phyloP scores from a whole-genome alignment of 768 basidiomycete species.

The Sarcomyxa edulis region DNA sequence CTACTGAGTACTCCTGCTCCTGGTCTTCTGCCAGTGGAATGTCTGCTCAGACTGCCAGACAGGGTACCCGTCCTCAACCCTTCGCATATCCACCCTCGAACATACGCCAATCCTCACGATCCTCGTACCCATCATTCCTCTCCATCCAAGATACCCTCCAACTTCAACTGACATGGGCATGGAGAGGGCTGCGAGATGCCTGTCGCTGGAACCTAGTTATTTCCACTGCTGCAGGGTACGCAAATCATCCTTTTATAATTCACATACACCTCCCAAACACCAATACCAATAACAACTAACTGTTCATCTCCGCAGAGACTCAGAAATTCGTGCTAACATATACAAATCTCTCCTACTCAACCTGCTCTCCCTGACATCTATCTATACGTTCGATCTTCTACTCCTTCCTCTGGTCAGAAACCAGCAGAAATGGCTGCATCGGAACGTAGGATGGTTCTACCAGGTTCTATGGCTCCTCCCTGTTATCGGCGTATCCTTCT shows the following conservation, averaged over 20 bases:
- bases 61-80: slow-evolving; percentile 17
- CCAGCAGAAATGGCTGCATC: slow-evolving; percentile 61
- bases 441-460: slow-evolving; percentile 73
- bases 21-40: slow-evolving; percentile 7
- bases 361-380: slow-evolving; percentile 60
- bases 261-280: background rate
- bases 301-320: slow-evolving; percentile 44
- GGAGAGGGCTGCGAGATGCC: slow-evolving; percentile 61
- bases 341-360: slow-evolving; percentile 76
- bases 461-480: slow-evolving; percentile 78
- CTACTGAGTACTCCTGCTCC: no score
- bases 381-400: slow-evolving; percentile 72
- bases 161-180: slow-evolving; percentile 57
- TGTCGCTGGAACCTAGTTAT: slow-evolving; percentile 69
- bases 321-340: slow-evolving; percentile 69
- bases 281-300: background rate
- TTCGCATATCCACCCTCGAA: slow-evolving; percentile 21
- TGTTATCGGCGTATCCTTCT: slow-evolving; percentile 68
- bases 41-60: slow-evolving; percentile 10
- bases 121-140: slow-evolving; percentile 66
- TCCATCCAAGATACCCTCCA: slow-evolving; percentile 52
- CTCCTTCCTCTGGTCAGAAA: slow-evolving; percentile 62
- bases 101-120: slow-evolving; percentile 32
- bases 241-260: background rate
- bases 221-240: slow-evolving; percentile 52